Base-by-base conservation (phyloP, 164 flowering plant genomes). In the Umbilicus rupestris region DNA sequence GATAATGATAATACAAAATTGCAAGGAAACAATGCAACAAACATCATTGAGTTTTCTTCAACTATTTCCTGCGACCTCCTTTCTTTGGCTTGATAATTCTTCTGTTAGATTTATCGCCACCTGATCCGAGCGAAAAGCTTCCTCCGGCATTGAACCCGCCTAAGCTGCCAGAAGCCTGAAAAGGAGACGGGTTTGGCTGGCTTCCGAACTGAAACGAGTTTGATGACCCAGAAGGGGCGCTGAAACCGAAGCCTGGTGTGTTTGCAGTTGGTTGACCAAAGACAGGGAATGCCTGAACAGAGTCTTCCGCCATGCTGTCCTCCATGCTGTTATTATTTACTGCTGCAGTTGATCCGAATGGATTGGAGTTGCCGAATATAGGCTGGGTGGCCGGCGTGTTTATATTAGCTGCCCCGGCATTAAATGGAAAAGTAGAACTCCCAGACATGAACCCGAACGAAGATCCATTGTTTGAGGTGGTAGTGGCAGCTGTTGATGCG, bases 61-160 rank as follows among this genome's bases (percentile, higher is more conserved):
- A 39, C 46, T 19, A 9, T n/a, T 37, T 52, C 49, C 45, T 46
- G 67, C 69, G 22, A 58, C 20, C 65, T 70, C 28, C 62, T 70
- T 74, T 64, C 62, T 72, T 72, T 78, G 65, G 60, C 60, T 55
- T 55, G 33, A 55, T 55, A 22, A 55, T 55, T 55, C 60, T 55
- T 55, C 60, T 55, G 7, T 26, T 28, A 5, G 60, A 55, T 29
- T 55, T 55, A 8, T 55, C 60, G 3, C 60, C 60, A 1, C 24
- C 14, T 0, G 60, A 28, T 12, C 60, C 60, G 5, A 55, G 60
- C 3, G 60, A 55, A 15, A 55, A 55, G 60, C 60, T 55, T 28
- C 60, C 60, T 7, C 60, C 35, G 0, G 60, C 60, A 55, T 7
- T 55, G 33, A 55, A 55, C 2, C 60, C 60, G 7, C 60, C 60